Evolutionary conservation across 108 stramenopile species (phyloP).

Genomic region (Skeletonema marinoi): DNA sequence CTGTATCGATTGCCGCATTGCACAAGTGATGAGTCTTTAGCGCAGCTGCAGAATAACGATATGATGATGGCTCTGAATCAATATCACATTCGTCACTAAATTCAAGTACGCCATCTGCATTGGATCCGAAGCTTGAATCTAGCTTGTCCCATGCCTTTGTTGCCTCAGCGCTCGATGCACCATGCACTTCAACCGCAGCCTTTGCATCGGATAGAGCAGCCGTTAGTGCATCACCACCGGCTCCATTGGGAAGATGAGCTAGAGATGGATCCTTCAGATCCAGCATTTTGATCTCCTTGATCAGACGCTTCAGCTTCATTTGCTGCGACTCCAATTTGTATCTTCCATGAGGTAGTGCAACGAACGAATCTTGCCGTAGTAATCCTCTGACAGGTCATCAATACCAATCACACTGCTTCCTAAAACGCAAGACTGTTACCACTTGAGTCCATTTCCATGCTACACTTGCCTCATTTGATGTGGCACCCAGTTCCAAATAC

Average conservation of each 20-base stretch:
- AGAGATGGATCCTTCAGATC: not conserved
- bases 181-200: not conserved
- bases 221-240: not conserved
- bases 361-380: not conserved
- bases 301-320: not conserved
- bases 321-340: not conserved
- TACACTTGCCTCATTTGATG: not conserved
- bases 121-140: not conserved
- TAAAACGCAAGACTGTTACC: too few relatives aligned
- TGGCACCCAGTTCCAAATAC: not conserved
- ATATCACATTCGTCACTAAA: not conserved
- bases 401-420: too few relatives aligned
- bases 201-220: not conserved
- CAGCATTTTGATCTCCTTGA: not conserved
- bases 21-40: not conserved
- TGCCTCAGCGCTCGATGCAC: not conserved
- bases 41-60: not conserved
- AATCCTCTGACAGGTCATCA: not conserved
- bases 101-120: not conserved
- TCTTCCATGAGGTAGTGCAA: not conserved
- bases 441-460: not conserved
- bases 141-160: not conserved
- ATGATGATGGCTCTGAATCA: not conserved
- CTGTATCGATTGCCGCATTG: not conserved
- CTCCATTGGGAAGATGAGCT: not conserved